phyloP scores from a whole-genome alignment of 1,284 basidiomycete species.

The Malassezia pachydermatis region DNA sequence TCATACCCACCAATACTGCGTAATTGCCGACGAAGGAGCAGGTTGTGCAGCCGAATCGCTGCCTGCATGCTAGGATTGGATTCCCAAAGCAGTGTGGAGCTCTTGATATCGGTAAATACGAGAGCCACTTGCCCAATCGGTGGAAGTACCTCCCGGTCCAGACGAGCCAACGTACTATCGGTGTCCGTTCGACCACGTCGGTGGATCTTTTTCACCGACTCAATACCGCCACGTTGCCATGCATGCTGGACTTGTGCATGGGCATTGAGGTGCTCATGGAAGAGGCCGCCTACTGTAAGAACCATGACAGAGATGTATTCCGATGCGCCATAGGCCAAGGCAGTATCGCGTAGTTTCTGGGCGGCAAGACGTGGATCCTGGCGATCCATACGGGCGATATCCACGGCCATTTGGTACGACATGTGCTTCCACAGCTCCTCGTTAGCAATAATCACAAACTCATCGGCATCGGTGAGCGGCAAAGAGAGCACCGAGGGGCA shows the following conservation, averaged over 20 bases:
- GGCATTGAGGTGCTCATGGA: slow-evolving; percentile 49
- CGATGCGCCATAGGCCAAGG: slow-evolving; percentile 89
- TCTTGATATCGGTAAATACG: slow-evolving; percentile 96
- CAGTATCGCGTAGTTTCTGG: slow-evolving; percentile 90
- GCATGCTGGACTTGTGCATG: slow-evolving; percentile 23
- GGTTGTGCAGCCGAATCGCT: slow-evolving; percentile 86
- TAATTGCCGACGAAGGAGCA: slow-evolving; percentile 71
- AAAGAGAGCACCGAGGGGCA: slow-evolving; percentile 67
- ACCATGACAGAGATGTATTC: slow-evolving; percentile 98
- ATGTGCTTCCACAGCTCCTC: slow-evolving; percentile 87
- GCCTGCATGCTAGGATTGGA: slow-evolving; percentile 90
- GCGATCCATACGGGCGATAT: slow-evolving; percentile 74
- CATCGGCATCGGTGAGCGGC: slow-evolving; percentile 72
- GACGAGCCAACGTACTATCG: slow-evolving; percentile 51
- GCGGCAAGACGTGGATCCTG: slow-evolving; percentile 92
- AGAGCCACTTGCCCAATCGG: slow-evolving; percentile 82
- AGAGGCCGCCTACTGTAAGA: slow-evolving; percentile 70
- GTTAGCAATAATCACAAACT: slow-evolving; percentile 94
- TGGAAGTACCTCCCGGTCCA: slow-evolving; percentile 73
- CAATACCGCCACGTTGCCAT: slow-evolving; percentile 13
- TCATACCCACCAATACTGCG: slow-evolving; percentile 92
- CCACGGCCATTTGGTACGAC: slow-evolving; percentile 89
- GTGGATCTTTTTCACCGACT: slow-evolving; percentile 23
- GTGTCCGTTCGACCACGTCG: slow-evolving; percentile 30
- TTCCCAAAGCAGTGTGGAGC: slow-evolving; percentile 96